Evolutionary conservation across 2,329 filamentous ascomycete species (phyloP).

Genomic region (Zymoseptoria tritici): DNA sequence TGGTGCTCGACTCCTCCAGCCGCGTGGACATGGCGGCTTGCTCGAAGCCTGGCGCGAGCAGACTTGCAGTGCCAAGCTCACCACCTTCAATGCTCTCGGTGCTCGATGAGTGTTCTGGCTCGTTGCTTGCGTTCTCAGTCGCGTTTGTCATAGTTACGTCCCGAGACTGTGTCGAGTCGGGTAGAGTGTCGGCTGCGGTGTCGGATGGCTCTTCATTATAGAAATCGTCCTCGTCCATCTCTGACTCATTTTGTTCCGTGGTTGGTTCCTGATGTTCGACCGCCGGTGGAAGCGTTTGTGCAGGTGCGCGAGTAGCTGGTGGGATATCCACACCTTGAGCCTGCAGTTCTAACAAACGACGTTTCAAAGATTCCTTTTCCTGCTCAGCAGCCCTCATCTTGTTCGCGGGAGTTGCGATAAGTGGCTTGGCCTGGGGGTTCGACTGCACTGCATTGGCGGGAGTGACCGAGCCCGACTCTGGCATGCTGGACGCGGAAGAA

Average conservation of each 20-base stretch:
- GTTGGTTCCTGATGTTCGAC: not conserved
- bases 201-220: not conserved
- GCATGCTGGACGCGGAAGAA: not conserved
- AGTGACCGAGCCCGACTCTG: not conserved
- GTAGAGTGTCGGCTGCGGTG: not conserved
- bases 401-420: not conserved
- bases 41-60: not conserved
- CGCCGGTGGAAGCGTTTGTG: not conserved
- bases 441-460: not conserved
- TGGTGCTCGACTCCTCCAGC: not conserved
- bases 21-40: not conserved
- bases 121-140: not conserved
- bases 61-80: not conserved
- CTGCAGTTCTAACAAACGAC: slow-evolving; percentile 7
- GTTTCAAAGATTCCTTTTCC: slow-evolving; percentile 7
- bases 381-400: slow-evolving; percentile 1
- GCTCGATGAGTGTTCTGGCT: not conserved
- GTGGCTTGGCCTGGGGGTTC: not conserved
- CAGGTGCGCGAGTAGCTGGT: not conserved
- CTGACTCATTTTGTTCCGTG: not conserved
- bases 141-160: not conserved
- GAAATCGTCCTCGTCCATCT: slow-evolving; percentile 2
- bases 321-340: not conserved
- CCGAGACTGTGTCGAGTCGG: not conserved
- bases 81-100: not conserved